A percentile compares a stretch with the other conserved stretches of the same genome.
Evolutionary conservation across 1,284 basidiomycete genomes (phyloP).

Genomic region (Ustilago lituana): DNA sequence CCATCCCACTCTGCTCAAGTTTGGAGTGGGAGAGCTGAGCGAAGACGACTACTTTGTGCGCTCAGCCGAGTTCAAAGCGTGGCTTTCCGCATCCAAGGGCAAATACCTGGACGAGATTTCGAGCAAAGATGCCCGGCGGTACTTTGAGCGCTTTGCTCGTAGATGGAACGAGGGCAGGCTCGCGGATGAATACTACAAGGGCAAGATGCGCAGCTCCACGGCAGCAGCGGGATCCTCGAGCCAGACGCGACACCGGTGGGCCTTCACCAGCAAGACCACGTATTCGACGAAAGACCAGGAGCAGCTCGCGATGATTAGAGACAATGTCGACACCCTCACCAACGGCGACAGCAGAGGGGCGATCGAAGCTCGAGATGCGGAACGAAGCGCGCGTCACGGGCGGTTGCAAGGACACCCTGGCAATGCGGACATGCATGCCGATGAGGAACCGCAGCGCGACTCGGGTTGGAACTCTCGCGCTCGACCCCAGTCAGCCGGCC

Average conservation of each 20-base stretch:
- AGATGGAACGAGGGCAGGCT: slow-evolving; percentile 46
- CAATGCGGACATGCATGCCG: neutral
- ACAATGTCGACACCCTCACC: slow-evolving; percentile 49
- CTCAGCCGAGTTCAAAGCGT: slow-evolving; percentile 49
- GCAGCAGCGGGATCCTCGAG: slow-evolving; percentile 6
- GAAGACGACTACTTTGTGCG: slow-evolving; percentile 47
- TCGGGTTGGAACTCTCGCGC: slow-evolving; percentile 19
- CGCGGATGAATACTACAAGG: slow-evolving; percentile 21
- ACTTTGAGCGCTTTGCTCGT: slow-evolving; percentile 48
- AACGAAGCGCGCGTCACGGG: slow-evolving; percentile 15
- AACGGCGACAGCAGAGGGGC: slow-evolving; percentile 40
- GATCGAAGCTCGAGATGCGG: slow-evolving; percentile 39
- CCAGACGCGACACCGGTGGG: slow-evolving; percentile 46
- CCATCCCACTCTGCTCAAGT: slow-evolving; percentile 2
- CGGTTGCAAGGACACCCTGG: neutral
- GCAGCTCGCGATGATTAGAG: slow-evolving; percentile 27
- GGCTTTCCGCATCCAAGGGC: slow-evolving; percentile 34
- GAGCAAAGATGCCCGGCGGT: slow-evolving; percentile 34
- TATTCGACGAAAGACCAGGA: slow-evolving; percentile 29
- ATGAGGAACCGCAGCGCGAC: slow-evolving; percentile 8
- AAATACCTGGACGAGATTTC: slow-evolving; percentile 53
- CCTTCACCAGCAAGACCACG: slow-evolving; percentile 11
- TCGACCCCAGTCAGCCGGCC: neutral
- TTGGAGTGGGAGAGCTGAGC: slow-evolving; percentile 12
- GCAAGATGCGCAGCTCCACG: slow-evolving; percentile 4